Evolutionary conservation across 768 basidiomycete species (phyloP).

Genomic region (Boletus vinaceobasis): DNA sequence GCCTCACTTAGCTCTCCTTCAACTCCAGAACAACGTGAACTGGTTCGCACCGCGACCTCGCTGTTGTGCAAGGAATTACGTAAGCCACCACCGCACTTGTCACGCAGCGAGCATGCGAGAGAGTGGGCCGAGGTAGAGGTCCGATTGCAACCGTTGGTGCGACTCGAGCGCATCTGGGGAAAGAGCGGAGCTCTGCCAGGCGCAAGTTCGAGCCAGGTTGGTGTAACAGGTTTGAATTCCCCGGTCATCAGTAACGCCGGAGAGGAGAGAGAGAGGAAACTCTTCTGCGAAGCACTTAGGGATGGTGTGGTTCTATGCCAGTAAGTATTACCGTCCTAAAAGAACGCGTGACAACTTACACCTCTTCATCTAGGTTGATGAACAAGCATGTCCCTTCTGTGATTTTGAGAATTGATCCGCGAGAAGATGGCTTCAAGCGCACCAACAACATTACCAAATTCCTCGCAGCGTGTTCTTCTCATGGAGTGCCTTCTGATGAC

Average conservation of each 20-base stretch:
- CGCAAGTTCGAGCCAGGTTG: constrained; percentile 42
- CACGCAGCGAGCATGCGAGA: constrained; percentile 45
- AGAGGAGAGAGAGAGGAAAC: constrained; percentile 71
- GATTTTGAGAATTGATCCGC: constrained; percentile 59
- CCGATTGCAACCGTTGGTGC: constrained; percentile 53
- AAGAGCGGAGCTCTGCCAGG: constrained; percentile 48
- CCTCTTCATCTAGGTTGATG: constrained; percentile 52
- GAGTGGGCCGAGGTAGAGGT: constrained; percentile 79
- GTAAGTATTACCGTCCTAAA: constrained; percentile 48
- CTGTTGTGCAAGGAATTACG: constrained; percentile 65
- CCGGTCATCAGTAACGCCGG: constrained; percentile 47
- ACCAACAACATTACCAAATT: constrained; percentile 76
- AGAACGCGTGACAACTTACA: constrained; percentile 1
- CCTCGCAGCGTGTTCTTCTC: constrained; percentile 67
- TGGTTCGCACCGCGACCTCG: constrained; percentile 62
- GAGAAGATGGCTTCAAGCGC: constrained; percentile 63
- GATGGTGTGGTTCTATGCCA: constrained; percentile 90
- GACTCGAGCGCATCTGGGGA: constrained; percentile 77
- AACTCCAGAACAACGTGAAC: constrained; percentile 61
- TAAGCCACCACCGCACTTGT: constrained; percentile 56
- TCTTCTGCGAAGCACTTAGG: constrained; percentile 71
- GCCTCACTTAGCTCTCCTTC: constrained; percentile 48
- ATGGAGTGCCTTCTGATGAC: constrained; percentile 60
- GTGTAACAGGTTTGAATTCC: constrained; percentile 27
- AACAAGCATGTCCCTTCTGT: constrained; percentile 68